Evolutionary conservation across 495 filamentous ascomycete species (phyloP), one percentile per base, ranked within the genome.

Genomic region (Neurospora sp.): DNA sequence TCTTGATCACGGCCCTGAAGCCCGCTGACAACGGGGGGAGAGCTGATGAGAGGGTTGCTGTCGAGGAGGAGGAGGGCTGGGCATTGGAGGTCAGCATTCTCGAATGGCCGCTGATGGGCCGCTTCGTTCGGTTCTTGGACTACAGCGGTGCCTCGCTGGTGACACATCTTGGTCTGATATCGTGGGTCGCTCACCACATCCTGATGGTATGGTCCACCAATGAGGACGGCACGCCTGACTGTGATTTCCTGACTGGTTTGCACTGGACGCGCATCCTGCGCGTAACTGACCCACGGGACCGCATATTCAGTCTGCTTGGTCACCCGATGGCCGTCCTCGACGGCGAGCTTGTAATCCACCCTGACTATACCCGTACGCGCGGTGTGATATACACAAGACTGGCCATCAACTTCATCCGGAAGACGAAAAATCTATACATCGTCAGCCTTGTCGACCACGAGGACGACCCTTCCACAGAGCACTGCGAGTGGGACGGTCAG

Each of bases 391-490:
- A 76, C 72, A 76, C 74, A 3, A 40, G 20, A 40, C 72, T 76
- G 37, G 74, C 74, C 12, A 70, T 72, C 41, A 72, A 68, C 72
- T 70, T 76, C 46, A 74, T 76, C 27, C 72, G 70, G 3, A 66
- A 68, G 44, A 74, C 74, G 6, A 44, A 68, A 5, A 72, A 69
- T 37, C 66, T 76, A 3, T 20, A 70, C 46, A 68, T 68, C 14
- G 72, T 76, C 44, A 76, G 39, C 39, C 72, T 76, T 18, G 74
- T 76, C 39, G 74, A 76, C 46, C 74, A 76, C 39, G 74, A 76
- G 20, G 61, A 70, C 14, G 70, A 74, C 61, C 74, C 74, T 18
- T 72, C 5, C n/a, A 20, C 18, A 39, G 48, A 31, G 59, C n/a
- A 31, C 3, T 31, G 69, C 40, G 40, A 40, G 35, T 75, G 74